Evolutionary conservation across 2,329 filamentous ascomycete genomes (phyloP), one percentile per base, ranked within the genome.

Genomic region (Monilinia polystroma): DNA sequence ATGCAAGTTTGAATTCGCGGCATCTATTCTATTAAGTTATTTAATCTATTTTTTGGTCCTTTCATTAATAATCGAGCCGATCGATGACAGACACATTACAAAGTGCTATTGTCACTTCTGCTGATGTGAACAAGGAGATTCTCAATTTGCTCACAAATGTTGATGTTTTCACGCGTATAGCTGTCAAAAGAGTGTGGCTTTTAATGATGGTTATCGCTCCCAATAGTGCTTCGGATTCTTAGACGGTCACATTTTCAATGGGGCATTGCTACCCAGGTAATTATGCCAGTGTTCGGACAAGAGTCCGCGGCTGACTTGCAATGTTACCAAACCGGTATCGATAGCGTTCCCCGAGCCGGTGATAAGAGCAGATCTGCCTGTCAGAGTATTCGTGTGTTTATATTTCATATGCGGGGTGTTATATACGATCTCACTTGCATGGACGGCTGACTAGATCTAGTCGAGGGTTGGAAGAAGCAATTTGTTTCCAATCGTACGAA

Each of bases 351-450:
- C 20, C 29, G 29, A 65, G 6, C 54, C 32, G 29, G n/a, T 47
- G 29, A 47, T 26, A 57, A 26, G 20, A 38, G 29, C 47, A 7
- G 8, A 29, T 51, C n/a, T 58, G 6, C 47, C 29, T 52, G n/a
- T 51, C 8, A 41, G 32, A 23, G 32, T 51, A 1, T 51, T 18
- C 51, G 18, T 26, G 23, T 62, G n/a, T 62, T 26, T 52, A 35
- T 14, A 20, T 41, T 38, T 26, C 54, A 16, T 26, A 64, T 35
- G 29, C 26, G 62, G 12, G 45, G 54, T 52, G n/a, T 20, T 47
- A 32, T 29, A 38, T 60, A 62, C 38, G 35, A 60, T 66, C 56
- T 66, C 35, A 66, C 64, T 23, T 66, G 55, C 64, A 66, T 60
- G 26, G n/a, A 62, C 26, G 47, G 64, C 64, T 62, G 56, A 54